Base-by-base conservation (phyloP, 1,284 basidiomycete genomes). In the Amylostereum areolatum region DNA sequence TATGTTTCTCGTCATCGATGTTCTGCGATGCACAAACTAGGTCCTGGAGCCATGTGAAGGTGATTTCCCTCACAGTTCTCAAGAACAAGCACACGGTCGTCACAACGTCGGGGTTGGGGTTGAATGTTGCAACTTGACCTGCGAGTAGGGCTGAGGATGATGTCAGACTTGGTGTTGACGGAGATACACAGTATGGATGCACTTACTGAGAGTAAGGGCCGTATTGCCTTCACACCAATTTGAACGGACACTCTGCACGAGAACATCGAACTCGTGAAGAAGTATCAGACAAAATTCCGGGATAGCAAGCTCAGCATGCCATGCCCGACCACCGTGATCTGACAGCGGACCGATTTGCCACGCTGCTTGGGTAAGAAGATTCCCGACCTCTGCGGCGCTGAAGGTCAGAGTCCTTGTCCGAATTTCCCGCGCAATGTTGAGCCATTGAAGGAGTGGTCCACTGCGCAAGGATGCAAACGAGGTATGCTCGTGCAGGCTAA, bases 341-440 rank as follows among this genome's bases (percentile, higher is more conserved):
- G 43, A 33, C 1, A 59, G 43, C 0, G 61, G 61, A 1, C 77
- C 78, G 1, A 70, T 62, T 51, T 78, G 74, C 55, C 64, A 70
- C 4, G 62, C 64, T 27, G 74, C 65, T 47, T 76, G 74, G 9
- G 56, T 59, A 2, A 76, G 25, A 2, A 80, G 59, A 1, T 60
- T 42, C 47, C 71, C 62, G 0, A 78, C 73, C 28, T 68, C 72
- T 3, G 64, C 59, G 2, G 59, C 52, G 25, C 59, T 55, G 45
- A 77, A 71, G 0, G 61, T 67, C 32, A 80, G 55, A 1, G 54
- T 53, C 31, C 64, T 61, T 10, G 65, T 62, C 8, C 61, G 59
- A 12, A 78, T 51, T 51, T 73, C 74, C 25, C 69, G 62, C 5
- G 66, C 56, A 11, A 79, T 70, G 49, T 78, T 80, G 36, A 72